These are phyloP conservation scores for Eucalyptus erythrocorys DNA, from an alignment of 345 rosid genomes.

Conservation along the genomic window DNA sequence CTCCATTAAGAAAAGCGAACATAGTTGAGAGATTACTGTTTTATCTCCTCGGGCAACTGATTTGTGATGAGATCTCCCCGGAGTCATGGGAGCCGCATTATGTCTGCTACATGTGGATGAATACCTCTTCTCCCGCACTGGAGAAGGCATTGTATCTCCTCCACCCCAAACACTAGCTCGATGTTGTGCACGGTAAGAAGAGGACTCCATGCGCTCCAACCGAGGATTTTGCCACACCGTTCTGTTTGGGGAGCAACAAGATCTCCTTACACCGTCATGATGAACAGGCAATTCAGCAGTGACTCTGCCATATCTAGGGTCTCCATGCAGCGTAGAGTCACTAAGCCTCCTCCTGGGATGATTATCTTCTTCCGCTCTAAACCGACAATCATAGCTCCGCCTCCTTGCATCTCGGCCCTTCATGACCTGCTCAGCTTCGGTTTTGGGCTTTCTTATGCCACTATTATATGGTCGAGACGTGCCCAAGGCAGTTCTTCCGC, in stretches of 20 bases:
- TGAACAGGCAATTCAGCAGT: neutral
- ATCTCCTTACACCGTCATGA: neutral
- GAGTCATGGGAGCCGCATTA: conserved; percentile 1
- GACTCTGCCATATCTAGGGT: neutral
- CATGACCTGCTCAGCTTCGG: neutral
- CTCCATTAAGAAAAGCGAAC: neutral
- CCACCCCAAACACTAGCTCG: neutral
- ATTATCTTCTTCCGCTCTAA: neutral
- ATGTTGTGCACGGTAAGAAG: neutral
- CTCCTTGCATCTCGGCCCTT: neutral
- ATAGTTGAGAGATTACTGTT: neutral
- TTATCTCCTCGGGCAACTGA: conserved; percentile 2
- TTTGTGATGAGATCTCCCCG: conserved; percentile 7
- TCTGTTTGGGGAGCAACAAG: neutral
- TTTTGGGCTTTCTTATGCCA: neutral
- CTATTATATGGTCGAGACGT: neutral
- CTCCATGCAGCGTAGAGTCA: neutral
- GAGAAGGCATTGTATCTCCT: neutral
- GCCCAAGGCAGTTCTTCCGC: neutral
- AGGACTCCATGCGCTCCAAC: neutral
- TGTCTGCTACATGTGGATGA: neutral
- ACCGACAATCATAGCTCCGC: neutral
- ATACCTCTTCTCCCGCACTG: neutral
- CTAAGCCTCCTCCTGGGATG: neutral
- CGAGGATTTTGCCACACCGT: neutral